These are phyloP conservation scores for Melanomma pulvis-pyrius DNA, from an alignment of 495 filamentous ascomycete genomes.

Conservation along the genomic window DNA sequence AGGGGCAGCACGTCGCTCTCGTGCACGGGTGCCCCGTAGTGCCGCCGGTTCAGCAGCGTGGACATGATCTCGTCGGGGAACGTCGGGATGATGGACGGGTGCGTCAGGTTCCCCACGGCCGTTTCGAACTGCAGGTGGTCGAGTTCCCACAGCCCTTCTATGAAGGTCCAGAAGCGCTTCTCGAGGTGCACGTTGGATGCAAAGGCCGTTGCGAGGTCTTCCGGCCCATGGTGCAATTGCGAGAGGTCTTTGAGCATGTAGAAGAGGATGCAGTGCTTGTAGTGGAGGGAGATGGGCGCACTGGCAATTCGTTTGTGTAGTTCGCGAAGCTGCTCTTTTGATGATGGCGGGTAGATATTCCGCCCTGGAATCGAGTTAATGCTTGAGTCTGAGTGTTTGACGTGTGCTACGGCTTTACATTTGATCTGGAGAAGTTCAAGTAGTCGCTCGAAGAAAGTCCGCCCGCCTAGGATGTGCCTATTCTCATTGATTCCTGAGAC, in stretches of 20 bases:
- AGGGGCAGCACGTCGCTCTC: slow-evolving; percentile 64
- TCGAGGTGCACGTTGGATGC: slow-evolving; percentile 63
- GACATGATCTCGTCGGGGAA: slow-evolving; percentile 80
- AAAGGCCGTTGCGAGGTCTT: slow-evolving; percentile 53
- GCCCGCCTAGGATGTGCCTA: neutral
- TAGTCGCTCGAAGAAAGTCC: slow-evolving; percentile 40
- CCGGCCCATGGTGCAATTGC: slow-evolving; percentile 49
- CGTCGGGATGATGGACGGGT: slow-evolving; percentile 74
- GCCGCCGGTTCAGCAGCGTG: slow-evolving; percentile 56
- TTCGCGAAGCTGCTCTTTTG: slow-evolving; percentile 62
- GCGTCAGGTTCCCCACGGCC: slow-evolving; percentile 71
- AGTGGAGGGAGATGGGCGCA: slow-evolving; percentile 62
- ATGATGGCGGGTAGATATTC: slow-evolving; percentile 70
- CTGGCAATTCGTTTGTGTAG: slow-evolving; percentile 67
- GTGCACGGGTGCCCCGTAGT: neutral
- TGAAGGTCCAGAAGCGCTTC: slow-evolving; percentile 70
- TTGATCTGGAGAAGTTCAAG: slow-evolving; percentile 70
- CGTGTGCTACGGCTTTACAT: slow-evolving; percentile 49
- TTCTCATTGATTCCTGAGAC: neutral
- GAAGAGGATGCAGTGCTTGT: slow-evolving; percentile 77
- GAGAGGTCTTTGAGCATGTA: slow-evolving; percentile 75
- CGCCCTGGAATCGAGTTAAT: slow-evolving; percentile 49
- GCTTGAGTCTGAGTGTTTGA: slow-evolving; percentile 16
- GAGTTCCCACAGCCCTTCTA: slow-evolving; percentile 80
- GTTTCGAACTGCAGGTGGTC: slow-evolving; percentile 70